A percentile compares a stretch with the other conserved stretches of the same genome.
Evolutionary conservation across 1,139 yeast genomes (phyloP).

Genomic region (Scheffersomyces segobiensis): DNA sequence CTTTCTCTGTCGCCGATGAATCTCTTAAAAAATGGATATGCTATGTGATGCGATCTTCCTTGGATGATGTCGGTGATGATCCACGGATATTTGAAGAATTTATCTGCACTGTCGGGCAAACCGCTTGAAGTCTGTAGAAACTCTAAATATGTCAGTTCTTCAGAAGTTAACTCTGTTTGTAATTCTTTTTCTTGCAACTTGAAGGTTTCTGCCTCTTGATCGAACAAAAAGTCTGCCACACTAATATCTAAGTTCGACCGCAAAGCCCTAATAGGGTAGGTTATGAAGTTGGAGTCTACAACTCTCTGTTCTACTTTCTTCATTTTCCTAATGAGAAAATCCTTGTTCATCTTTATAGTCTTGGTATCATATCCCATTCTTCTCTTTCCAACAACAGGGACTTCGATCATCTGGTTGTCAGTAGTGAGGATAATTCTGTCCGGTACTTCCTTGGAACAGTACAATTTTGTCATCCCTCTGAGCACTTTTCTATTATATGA

Average conservation of each 20-base stretch:
- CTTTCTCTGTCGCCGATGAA: slow-evolving; percentile 42
- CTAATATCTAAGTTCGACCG: slow-evolving; percentile 16
- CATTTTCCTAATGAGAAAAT: slow-evolving; percentile 12
- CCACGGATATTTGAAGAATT: slow-evolving; percentile 49
- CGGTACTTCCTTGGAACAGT: slow-evolving; percentile 36
- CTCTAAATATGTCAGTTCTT: slow-evolving; percentile 26
- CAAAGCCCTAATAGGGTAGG: slow-evolving; percentile 12
- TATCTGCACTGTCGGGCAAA: slow-evolving; percentile 30
- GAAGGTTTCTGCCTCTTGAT: slow-evolving; percentile 31
- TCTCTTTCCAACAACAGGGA: slow-evolving; percentile 31
- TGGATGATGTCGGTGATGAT: slow-evolving; percentile 38
- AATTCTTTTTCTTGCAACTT: slow-evolving; percentile 21
- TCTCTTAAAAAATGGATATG: slow-evolving; percentile 48
- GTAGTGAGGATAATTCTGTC: slow-evolving; percentile 25
- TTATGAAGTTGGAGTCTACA: slow-evolving; percentile 5
- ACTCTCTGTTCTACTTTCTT: slow-evolving; percentile 6
- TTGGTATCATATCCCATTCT: slow-evolving; percentile 19
- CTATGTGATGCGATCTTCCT: slow-evolving; percentile 48
- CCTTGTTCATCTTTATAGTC: slow-evolving; percentile 7
- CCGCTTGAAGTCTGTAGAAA: slow-evolving; percentile 32
- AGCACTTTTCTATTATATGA: slow-evolving; percentile 32
- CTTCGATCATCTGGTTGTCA: slow-evolving; percentile 26
- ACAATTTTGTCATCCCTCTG: slow-evolving; percentile 38
- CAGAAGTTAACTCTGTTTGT: slow-evolving; percentile 13
- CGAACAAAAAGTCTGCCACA: slow-evolving; percentile 33